Percentiles rank a stretch among this genome's conserved stretches.
phyloP scores from a whole-genome alignment of 768 basidiomycete species.

The Pleurotus platypus region DNA sequence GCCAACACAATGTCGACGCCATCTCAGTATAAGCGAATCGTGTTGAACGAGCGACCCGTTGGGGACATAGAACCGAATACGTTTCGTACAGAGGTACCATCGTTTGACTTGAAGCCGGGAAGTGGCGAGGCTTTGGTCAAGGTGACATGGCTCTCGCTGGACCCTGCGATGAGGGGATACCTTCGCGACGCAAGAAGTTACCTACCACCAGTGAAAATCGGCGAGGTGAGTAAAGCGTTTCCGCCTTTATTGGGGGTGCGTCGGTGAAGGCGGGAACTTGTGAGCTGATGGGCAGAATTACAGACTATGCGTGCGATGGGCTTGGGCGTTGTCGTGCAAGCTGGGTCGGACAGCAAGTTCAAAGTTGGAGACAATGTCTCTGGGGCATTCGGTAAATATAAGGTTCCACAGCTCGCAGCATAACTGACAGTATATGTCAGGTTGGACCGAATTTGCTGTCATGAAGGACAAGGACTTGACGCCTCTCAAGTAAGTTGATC shows the following conservation, averaged over 20 bases:
- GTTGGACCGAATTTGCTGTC: slow-evolving; percentile 77
- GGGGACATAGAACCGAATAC: slow-evolving; percentile 69
- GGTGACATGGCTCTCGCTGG: slow-evolving; percentile 75
- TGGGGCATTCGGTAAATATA: slow-evolving; percentile 53
- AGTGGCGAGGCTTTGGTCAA: slow-evolving; percentile 63
- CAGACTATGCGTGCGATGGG: slow-evolving; percentile 63
- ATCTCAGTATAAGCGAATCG: slow-evolving; percentile 56
- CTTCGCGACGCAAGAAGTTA: slow-evolving; percentile 72
- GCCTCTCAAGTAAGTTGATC: slow-evolving; percentile 50
- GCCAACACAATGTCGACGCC: background rate
- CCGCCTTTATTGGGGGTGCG: background rate
- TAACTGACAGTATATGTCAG: slow-evolving; percentile 26
- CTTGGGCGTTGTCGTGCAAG: slow-evolving; percentile 62
- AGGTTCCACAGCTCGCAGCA: background rate
- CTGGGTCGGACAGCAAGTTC: slow-evolving; percentile 51
- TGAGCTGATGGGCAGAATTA: background rate
- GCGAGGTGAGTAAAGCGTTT: slow-evolving; percentile 36
- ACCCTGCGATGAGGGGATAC: slow-evolving; percentile 89
- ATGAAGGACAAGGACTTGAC: slow-evolving; percentile 47
- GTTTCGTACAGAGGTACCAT: slow-evolving; percentile 58
- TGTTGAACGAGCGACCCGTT: slow-evolving; percentile 72
- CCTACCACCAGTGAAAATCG: slow-evolving; percentile 67
- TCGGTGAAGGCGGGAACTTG: background rate
- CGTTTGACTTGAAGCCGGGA: slow-evolving; percentile 52
- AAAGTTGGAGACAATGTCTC: slow-evolving; percentile 67